phyloP scores from a whole-genome alignment of 768 basidiomycete genomes.

The Stropharia rugosoannulata region DNA sequence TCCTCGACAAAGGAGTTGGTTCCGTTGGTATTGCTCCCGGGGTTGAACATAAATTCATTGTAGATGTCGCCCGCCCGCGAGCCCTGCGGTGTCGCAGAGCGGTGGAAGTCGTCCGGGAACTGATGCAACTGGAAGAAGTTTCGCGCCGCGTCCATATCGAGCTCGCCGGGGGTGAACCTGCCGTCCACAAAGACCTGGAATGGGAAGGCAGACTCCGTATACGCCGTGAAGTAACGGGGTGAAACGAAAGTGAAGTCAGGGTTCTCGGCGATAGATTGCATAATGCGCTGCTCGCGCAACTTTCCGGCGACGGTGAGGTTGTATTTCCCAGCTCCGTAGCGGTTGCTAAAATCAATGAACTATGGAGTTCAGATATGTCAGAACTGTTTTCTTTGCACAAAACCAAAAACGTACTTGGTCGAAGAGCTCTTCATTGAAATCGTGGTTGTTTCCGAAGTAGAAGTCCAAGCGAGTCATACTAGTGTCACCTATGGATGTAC shows the following conservation, averaged over 20 bases:
- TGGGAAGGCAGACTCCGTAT: constrained; percentile 13
- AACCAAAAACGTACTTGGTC: neutral
- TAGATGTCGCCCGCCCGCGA: constrained; percentile 4
- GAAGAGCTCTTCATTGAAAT: neutral
- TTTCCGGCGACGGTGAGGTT: constrained; percentile 22
- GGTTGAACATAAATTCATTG: constrained; percentile 12
- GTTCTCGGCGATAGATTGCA: constrained; percentile 22
- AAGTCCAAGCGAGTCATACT: neutral
- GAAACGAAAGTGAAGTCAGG: constrained; percentile 22
- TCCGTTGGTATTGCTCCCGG: constrained; percentile 15
- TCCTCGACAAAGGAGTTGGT: constrained; percentile 16
- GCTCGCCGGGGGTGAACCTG: constrained; percentile 13
- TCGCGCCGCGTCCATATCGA: constrained; percentile 17
- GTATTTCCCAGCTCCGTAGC: constrained; percentile 23
- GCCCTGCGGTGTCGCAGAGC: neutral
- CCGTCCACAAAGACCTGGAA: constrained; percentile 22
- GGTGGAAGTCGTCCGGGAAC: constrained; percentile 18
- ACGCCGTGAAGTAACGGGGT: constrained; percentile 22
- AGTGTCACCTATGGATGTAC: neutral
- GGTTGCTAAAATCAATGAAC: constrained; percentile 20
- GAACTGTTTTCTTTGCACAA: too few species aligned
- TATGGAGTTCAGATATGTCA: neutral
- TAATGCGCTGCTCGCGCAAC: constrained; percentile 20
- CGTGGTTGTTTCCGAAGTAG: neutral
- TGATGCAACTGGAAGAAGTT: constrained; percentile 19